A percentile compares a stretch with the other conserved stretches of the same genome.
phyloP scores from a whole-genome alignment of 2,329 filamentous ascomycete species.

The Aspergillus chevalieri region DNA sequence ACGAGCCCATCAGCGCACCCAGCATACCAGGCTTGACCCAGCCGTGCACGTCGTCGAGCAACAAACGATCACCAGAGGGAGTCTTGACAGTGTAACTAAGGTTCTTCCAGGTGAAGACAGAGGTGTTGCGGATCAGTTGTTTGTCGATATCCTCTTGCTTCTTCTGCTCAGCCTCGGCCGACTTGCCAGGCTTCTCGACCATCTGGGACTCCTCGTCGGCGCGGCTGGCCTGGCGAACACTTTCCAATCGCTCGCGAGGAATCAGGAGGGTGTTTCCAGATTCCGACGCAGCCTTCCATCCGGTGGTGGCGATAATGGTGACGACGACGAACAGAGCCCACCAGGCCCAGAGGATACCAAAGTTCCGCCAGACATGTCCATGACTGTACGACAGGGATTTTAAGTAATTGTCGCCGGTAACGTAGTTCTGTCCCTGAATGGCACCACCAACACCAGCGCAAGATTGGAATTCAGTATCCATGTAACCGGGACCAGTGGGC shows the following conservation, averaged over 20 bases:
- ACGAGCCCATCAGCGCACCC: constrained; percentile 71
- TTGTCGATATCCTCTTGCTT: constrained; percentile 25
- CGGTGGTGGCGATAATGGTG: constrained; percentile 53
- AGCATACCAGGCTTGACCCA: constrained; percentile 73
- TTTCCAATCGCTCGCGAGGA: constrained; percentile 53
- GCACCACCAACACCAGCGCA: constrained; percentile 46
- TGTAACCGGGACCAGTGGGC: constrained; percentile 29
- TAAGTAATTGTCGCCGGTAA: constrained; percentile 57
- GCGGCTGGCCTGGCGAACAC: constrained; percentile 23
- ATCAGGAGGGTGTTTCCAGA: constrained; percentile 53
- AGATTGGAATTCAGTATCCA: constrained; percentile 16
- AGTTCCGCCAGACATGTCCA: constrained; percentile 53
- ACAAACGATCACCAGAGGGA: constrained; percentile 46
- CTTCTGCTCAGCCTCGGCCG: constrained; percentile 11
- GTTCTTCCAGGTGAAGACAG: constrained; percentile 69
- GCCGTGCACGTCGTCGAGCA: constrained; percentile 63
- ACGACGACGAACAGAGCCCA: constrained; percentile 55
- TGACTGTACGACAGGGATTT: constrained; percentile 49
- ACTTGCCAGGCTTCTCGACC: constrained; percentile 18
- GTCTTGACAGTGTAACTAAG: constrained; percentile 64
- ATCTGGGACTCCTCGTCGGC: constrained; percentile 48
- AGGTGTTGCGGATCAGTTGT: constrained; percentile 56
- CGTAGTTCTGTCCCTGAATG: constrained; percentile 39
- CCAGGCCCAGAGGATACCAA: constrained; percentile 58
- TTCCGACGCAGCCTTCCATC: constrained; percentile 52